Evolutionary conservation across 2,329 filamentous ascomycete genomes (phyloP).

Genomic region (Aspergillus chevalieri): DNA sequence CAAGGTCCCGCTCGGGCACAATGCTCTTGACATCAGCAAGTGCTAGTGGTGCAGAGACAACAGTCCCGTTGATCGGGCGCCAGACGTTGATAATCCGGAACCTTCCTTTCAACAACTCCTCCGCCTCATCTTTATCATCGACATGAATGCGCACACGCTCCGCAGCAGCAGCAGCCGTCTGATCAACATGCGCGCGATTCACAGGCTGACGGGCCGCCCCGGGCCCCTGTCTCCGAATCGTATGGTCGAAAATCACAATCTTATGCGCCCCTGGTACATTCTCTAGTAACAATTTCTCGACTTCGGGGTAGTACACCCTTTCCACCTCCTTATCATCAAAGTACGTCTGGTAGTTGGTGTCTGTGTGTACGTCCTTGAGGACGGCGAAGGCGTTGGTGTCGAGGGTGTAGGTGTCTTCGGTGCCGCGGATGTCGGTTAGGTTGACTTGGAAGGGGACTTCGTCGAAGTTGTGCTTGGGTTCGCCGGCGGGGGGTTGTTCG

Average conservation of each 20-base stretch:
- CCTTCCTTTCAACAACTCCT: slow-evolving; percentile 57
- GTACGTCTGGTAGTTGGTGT: slow-evolving; percentile 48
- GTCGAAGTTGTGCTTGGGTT: slow-evolving; percentile 61
- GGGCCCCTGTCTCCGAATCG: slow-evolving; percentile 63
- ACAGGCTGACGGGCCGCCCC: slow-evolving; percentile 63
- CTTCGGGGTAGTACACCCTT: slow-evolving; percentile 74
- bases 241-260: slow-evolving; percentile 80
- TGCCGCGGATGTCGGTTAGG: slow-evolving; percentile 68
- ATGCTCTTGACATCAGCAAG: slow-evolving; percentile 53
- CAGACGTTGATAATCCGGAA: slow-evolving; percentile 87
- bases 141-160: slow-evolving; percentile 65
- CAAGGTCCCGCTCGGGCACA: slow-evolving; percentile 53
- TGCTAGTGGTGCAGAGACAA: slow-evolving; percentile 52
- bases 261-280: slow-evolving; percentile 60
- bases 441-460: slow-evolving; percentile 46
- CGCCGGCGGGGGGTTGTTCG: slow-evolving; percentile 55
- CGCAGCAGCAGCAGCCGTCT: slow-evolving; percentile 61
- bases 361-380: slow-evolving; percentile 52
- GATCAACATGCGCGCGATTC: slow-evolving; percentile 71
- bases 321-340: slow-evolving; percentile 66
- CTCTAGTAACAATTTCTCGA: slow-evolving; percentile 64
- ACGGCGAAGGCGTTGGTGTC: slow-evolving; percentile 71
- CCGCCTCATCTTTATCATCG: slow-evolving; percentile 56
- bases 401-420: slow-evolving; percentile 59
- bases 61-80: slow-evolving; percentile 59